Conservation (phyloP, 2,329 filamentous ascomycete species). For the Sclerotinia spermophila region DNA sequence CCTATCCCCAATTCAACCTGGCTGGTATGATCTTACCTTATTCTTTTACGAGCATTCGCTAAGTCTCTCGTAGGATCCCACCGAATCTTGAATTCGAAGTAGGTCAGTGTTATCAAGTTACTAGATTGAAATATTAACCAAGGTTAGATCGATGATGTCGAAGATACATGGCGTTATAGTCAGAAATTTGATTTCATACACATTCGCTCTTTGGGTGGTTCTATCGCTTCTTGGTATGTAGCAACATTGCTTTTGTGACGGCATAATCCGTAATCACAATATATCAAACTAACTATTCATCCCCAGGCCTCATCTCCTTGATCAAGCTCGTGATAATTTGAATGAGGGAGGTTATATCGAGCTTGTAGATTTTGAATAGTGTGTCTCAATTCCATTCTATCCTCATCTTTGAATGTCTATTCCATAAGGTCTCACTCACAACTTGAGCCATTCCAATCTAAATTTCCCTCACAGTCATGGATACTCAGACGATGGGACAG, state of each 20-base stretch:
- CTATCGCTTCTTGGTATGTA: constrained; percentile 40
- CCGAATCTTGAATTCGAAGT: constrained; percentile 36
- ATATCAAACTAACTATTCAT: background rate
- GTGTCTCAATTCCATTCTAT: constrained; percentile 12
- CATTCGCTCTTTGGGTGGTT: constrained; percentile 25
- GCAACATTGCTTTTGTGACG: background rate
- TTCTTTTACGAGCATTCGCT: background rate
- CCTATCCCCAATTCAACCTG: constrained; percentile 32
- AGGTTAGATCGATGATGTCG: constrained; percentile 34
- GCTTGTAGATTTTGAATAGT: constrained; percentile 30
- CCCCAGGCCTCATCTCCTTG: constrained; percentile 31
- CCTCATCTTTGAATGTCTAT: background rate
- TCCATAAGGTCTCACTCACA: too few species aligned
- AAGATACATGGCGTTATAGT: constrained; percentile 33
- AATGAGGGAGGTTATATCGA: constrained; percentile 33
- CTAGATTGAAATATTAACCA: background rate
- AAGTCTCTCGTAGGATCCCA: constrained; percentile 25
- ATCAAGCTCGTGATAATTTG: constrained; percentile 26
- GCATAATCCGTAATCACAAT: background rate
- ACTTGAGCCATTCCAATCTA: background rate
- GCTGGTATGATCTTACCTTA: constrained; percentile 22
- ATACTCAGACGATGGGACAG: constrained; percentile 10
- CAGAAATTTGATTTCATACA: constrained; percentile 19
- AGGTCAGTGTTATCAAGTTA: background rate
- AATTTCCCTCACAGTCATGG: background rate